Percentiles rank a stretch among this genome's conserved stretches.
Conservation (phyloP, 2,329 filamentous ascomycete species). For the Hirsutella thompsonii region DNA sequence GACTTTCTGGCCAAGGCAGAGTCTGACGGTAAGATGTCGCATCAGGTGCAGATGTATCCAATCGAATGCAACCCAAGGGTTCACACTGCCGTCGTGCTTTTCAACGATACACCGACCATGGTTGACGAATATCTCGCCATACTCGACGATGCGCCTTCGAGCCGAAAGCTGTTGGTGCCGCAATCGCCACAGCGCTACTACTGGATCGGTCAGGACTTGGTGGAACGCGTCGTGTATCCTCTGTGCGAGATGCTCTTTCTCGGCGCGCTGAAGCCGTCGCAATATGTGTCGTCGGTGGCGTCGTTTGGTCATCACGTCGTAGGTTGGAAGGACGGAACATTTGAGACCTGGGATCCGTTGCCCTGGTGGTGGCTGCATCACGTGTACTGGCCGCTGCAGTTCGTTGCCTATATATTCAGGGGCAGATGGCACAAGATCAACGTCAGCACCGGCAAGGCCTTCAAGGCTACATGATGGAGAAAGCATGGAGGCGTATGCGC, state of each 20-base stretch:
- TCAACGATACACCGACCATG: slow-evolving; percentile 33
- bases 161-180: slow-evolving; percentile 9
- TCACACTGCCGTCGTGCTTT: slow-evolving; percentile 54
- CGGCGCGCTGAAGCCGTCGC: slow-evolving; percentile 11
- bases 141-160: slow-evolving; percentile 14
- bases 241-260: background rate
- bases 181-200: slow-evolving; percentile 26
- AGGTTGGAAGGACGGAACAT: slow-evolving; percentile 42
- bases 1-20: slow-evolving; percentile 49
- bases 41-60: slow-evolving; percentile 27
- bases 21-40: too few species aligned
- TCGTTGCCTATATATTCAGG: slow-evolving; percentile 29
- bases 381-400: slow-evolving; percentile 39
- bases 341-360: slow-evolving; percentile 39
- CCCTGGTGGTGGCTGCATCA: slow-evolving; percentile 46
- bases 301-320: slow-evolving; percentile 23
- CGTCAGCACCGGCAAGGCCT: slow-evolving; percentile 43
- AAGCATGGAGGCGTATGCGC: too few species aligned
- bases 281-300: slow-evolving; percentile 11
- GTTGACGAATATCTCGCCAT: slow-evolving; percentile 39
- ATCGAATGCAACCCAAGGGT: slow-evolving; percentile 62
- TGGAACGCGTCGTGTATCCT: slow-evolving; percentile 26
- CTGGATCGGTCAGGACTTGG: slow-evolving; percentile 56
- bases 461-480: too few species aligned
- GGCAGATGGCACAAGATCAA: slow-evolving; percentile 53